phyloP scores from a whole-genome alignment of 306 rosid species.

The Fragaria vesca region DNA sequence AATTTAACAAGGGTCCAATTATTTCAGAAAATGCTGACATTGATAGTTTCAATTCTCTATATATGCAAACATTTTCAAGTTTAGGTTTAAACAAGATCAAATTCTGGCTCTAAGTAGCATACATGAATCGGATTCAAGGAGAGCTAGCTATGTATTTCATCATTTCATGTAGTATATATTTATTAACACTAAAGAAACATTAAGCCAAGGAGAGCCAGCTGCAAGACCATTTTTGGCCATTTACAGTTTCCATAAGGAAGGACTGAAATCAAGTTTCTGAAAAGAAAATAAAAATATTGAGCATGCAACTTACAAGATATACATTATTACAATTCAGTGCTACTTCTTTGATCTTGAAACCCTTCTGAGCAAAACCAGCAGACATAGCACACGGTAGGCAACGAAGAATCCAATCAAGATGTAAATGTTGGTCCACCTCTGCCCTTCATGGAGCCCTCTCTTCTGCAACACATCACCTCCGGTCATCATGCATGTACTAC shows the following conservation, averaged over 20 bases:
- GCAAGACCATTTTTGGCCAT: background rate
- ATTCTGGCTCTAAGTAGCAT: no score
- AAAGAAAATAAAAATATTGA: background rate
- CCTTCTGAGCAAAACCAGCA: constrained; percentile 74
- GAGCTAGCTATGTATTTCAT: background rate
- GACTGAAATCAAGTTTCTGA: background rate
- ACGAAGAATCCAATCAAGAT: constrained; percentile 73
- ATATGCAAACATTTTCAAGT: background rate
- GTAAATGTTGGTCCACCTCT: constrained; percentile 77
- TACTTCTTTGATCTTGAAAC: constrained; percentile 66
- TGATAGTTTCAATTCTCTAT: background rate
- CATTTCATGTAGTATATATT: background rate
- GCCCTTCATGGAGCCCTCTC: constrained; percentile 57
- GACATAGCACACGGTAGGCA: constrained; percentile 76
- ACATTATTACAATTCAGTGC: background rate
- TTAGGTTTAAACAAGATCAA: background rate
- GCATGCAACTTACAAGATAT: background rate
- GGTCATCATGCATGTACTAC: constrained; percentile 59
- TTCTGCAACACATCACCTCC: constrained; percentile 66
- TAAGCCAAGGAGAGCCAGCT: background rate
- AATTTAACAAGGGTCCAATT: background rate
- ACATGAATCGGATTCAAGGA: no score
- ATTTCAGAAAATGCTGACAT: background rate
- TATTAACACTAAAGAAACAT: background rate
- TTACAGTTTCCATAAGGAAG: background rate